phyloP scores from a whole-genome alignment of 2,329 filamentous ascomycete genomes.

The Colletotrichum plurivorum region DNA sequence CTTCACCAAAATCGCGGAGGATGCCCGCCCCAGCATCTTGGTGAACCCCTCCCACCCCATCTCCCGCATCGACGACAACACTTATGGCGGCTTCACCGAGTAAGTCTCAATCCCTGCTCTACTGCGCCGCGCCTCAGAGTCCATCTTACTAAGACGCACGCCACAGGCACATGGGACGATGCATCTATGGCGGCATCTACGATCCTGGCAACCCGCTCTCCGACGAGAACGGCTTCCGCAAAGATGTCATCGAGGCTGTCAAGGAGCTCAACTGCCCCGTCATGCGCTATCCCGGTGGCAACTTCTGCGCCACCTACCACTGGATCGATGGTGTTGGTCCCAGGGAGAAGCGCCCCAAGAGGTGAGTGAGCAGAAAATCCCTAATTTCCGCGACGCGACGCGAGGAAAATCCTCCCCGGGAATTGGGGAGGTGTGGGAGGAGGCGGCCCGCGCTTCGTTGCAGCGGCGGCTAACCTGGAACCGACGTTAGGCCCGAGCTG shows the following conservation, averaged over 20 bases:
- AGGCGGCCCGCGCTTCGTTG: constrained; percentile 4
- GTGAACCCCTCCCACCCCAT: constrained; percentile 76
- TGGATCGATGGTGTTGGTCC: constrained; percentile 88
- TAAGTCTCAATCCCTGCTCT: constrained; percentile 56
- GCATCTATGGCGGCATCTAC: constrained; percentile 90
- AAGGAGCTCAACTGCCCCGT: constrained; percentile 83
- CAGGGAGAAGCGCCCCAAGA: constrained; percentile 73
- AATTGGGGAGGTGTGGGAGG: not conserved
- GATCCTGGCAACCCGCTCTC: constrained; percentile 82
- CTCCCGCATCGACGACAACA: constrained; percentile 83
- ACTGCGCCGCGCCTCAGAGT: not conserved
- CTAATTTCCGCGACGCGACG: not conserved
- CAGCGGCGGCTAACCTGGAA: constrained; percentile 15
- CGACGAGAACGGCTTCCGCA: constrained; percentile 82
- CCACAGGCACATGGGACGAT: constrained; percentile 85
- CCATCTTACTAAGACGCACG: constrained; percentile 4
- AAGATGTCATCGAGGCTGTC: constrained; percentile 81
- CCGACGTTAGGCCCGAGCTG: constrained; percentile 72
- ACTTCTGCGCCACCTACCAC: constrained; percentile 88
- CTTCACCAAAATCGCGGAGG: constrained; percentile 76
- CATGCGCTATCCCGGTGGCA: constrained; percentile 85
- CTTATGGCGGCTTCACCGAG: constrained; percentile 90
- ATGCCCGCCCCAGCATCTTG: constrained; percentile 74
- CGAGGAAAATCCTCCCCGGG: not conserved
- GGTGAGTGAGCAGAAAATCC: constrained; percentile 45